Evolutionary conservation across 75 land plant genomes (phyloP).

Genomic region (Adiantum capillusveneris): DNA sequence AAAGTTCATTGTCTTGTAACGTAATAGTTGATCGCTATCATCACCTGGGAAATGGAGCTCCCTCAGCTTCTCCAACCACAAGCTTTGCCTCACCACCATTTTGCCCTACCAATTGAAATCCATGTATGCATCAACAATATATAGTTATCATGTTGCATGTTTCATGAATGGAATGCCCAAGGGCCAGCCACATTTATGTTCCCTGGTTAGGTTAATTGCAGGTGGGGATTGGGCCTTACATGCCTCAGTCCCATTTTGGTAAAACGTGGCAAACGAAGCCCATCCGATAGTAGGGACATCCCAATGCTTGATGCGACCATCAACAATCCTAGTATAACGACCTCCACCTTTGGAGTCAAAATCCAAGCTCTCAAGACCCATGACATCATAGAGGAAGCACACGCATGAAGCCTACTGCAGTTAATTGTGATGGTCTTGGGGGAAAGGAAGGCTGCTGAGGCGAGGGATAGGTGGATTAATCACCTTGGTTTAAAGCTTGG

Average conservation of each 20-base stretch:
- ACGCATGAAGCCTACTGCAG: slow-evolving; percentile 12
- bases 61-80: slow-evolving; percentile 19
- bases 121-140: slow-evolving; percentile 40
- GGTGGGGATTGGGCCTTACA: slow-evolving; percentile 6
- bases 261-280: slow-evolving; percentile 12
- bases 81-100: slow-evolving; percentile 30
- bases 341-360: slow-evolving; percentile 10
- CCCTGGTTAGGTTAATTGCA: slow-evolving; percentile 12
- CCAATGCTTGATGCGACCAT: slow-evolving; percentile 9
- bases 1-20: too few relatives aligned
- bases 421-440: slow-evolving; percentile 15
- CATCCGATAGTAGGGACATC: not conserved
- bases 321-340: slow-evolving; percentile 10
- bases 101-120: slow-evolving; percentile 27
- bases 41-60: slow-evolving; percentile 38
- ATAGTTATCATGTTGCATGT: slow-evolving; percentile 32
- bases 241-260: slow-evolving; percentile 13
- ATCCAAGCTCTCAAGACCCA: slow-evolving; percentile 16
- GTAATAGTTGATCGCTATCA: slow-evolving; percentile 54
- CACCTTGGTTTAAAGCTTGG: slow-evolving; percentile 6
- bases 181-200: slow-evolving; percentile 73
- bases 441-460: not conserved
- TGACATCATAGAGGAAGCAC: not conserved
- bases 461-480: not conserved
- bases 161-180: slow-evolving; percentile 58